These are phyloP conservation scores for Yamadazyma jaroonii DNA, from an alignment of 1,139 yeast species.

Conservation along the genomic window DNA sequence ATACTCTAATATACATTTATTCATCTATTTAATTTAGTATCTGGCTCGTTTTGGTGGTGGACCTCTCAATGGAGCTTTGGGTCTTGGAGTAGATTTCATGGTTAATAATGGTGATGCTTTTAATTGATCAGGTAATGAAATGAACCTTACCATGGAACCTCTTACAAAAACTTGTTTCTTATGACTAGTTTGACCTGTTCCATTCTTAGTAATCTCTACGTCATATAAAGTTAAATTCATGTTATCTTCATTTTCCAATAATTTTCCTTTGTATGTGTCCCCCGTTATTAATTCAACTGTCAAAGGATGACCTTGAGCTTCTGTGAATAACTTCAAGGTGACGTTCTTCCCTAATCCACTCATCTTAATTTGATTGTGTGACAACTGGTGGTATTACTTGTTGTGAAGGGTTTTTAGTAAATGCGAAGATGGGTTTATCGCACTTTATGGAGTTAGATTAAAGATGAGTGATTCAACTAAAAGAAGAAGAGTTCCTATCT, in stretches of 20 bases:
- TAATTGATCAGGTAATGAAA: constrained; percentile 85
- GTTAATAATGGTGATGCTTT: constrained; percentile 74
- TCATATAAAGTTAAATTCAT: constrained; percentile 90
- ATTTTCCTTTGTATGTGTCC: constrained; percentile 81
- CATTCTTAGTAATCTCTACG: constrained; percentile 67
- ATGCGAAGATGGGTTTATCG: too few species aligned
- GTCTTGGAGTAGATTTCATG: constrained; percentile 55
- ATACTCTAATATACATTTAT: not conserved
- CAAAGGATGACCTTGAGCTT: constrained; percentile 85
- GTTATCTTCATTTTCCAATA: constrained; percentile 82
- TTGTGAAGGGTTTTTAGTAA: too few species aligned
- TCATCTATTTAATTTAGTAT: constrained; percentile 13
- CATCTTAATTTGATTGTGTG: not conserved
- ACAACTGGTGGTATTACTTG: too few species aligned
- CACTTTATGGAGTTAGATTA: not conserved
- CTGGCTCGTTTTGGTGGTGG: constrained; percentile 41
- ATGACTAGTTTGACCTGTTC: constrained; percentile 70
- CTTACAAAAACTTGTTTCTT: constrained; percentile 86
- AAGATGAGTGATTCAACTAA: constrained; percentile 13
- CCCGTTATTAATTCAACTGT: constrained; percentile 85
- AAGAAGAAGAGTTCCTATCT: constrained; percentile 39
- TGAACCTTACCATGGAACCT: constrained; percentile 85
- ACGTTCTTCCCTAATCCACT: constrained; percentile 18
- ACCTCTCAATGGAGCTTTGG: constrained; percentile 70
- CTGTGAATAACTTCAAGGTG: constrained; percentile 84